A percentile compares a stretch with the other conserved stretches of the same genome.
These are phyloP conservation scores for Verticillium longisporum DNA, from an alignment of 2,329 filamentous ascomycete genomes.

Conservation along the genomic window DNA sequence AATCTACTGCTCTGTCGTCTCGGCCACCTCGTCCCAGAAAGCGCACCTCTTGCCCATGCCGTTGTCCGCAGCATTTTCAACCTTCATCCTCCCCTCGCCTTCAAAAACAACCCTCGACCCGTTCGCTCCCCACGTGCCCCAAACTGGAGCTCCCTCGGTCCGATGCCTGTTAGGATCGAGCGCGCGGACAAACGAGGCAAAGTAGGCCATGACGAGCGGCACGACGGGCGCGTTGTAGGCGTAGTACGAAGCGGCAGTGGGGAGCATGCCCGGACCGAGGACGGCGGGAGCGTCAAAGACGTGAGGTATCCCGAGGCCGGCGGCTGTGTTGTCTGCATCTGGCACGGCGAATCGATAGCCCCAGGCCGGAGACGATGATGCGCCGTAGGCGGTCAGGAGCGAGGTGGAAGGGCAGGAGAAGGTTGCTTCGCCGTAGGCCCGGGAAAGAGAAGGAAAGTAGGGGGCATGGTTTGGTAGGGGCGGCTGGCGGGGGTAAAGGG, in stretches of 20 bases:
- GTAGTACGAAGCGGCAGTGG: slow-evolving; percentile 28
- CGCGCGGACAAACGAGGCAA: slow-evolving; percentile 38
- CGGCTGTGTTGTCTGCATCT: slow-evolving; percentile 24
- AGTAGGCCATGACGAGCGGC: slow-evolving; percentile 41
- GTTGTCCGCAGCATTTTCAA: slow-evolving; percentile 25
- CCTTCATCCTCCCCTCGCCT: slow-evolving; percentile 25
- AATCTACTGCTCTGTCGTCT: slow-evolving; percentile 14
- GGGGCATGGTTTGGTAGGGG: slow-evolving; percentile 27
- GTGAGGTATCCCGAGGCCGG: slow-evolving; percentile 41
- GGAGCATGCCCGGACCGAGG: slow-evolving; percentile 34
- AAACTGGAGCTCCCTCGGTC: slow-evolving; percentile 26
- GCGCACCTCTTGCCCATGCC: slow-evolving; percentile 19
- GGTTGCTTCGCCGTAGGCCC: slow-evolving; percentile 37
- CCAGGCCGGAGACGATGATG: slow-evolving; percentile 23
- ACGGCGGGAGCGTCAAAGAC: slow-evolving; percentile 40
- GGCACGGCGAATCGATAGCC: slow-evolving; percentile 43
- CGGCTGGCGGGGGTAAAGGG: slow-evolving; percentile 31
- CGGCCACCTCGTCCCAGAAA: slow-evolving; percentile 32
- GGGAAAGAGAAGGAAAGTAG: slow-evolving; percentile 36
- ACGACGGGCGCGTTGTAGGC: slow-evolving; percentile 38
- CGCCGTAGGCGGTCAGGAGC: slow-evolving; percentile 26
- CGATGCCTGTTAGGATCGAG: slow-evolving; percentile 35
- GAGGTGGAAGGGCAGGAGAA: slow-evolving; percentile 36
- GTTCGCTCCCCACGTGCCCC: slow-evolving; percentile 29
- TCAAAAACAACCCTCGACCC: slow-evolving; percentile 31